These are phyloP conservation scores for Lactarius akahatsu DNA, from an alignment of 768 basidiomycete species.

Conservation along the genomic window DNA sequence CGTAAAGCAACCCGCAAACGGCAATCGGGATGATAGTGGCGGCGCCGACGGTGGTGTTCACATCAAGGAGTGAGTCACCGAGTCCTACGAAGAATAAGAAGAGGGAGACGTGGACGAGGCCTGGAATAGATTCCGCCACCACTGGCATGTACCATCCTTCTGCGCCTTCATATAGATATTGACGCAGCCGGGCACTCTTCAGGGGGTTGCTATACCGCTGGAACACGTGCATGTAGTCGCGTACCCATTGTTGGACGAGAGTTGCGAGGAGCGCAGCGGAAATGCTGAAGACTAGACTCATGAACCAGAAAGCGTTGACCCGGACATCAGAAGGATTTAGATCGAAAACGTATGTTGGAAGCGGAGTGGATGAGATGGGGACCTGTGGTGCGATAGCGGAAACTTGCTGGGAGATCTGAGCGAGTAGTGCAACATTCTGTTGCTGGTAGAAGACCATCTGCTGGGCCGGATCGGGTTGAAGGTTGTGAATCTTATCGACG, in stretches of 20 bases:
- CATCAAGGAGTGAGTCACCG: conserved; percentile 43
- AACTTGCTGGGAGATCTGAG: conserved; percentile 8
- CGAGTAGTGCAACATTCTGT: conserved; percentile 14
- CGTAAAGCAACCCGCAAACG: conserved; percentile 16
- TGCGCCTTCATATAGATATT: conserved; percentile 40
- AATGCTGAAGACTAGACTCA: conserved; percentile 40
- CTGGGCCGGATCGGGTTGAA: conserved; percentile 13
- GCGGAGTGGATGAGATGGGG: background rate
- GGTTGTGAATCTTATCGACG: conserved; percentile 6
- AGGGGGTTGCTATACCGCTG: conserved; percentile 32
- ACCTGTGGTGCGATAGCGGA: background rate
- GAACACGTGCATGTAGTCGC: conserved; percentile 37
- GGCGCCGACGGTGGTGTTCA: conserved; percentile 21
- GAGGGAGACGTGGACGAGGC: conserved; percentile 49
- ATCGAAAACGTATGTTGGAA: background rate
- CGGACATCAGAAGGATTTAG: conserved; percentile 38
- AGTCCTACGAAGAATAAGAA: conserved; percentile 52
- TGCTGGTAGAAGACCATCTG: background rate
- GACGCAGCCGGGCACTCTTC: conserved; percentile 43
- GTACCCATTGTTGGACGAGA: conserved; percentile 50
- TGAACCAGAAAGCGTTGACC: conserved; percentile 45
- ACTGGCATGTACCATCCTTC: conserved; percentile 41
- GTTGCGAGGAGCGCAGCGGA: conserved; percentile 44
- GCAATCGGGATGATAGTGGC: conserved; percentile 10
- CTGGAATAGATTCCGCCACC: conserved; percentile 45